These are phyloP conservation scores for Talaromyces sp. DNA, from an alignment of 2,329 filamentous ascomycete species.

Conservation along the genomic window DNA sequence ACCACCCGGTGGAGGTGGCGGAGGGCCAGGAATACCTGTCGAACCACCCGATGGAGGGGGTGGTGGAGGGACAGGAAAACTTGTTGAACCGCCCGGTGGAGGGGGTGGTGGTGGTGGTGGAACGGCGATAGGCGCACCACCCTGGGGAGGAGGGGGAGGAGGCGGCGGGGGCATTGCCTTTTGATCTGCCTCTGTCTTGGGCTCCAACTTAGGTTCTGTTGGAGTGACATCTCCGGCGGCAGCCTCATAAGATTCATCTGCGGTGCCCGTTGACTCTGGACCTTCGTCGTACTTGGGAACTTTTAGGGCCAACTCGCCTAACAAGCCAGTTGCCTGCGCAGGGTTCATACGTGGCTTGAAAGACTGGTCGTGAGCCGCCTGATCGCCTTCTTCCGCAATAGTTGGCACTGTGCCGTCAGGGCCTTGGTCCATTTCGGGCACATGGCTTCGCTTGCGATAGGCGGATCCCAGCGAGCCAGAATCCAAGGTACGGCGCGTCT, in stretches of 20 bases:
- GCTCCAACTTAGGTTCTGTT: constrained; percentile 12
- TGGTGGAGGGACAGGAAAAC: constrained; percentile 43
- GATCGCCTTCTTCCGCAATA: constrained; percentile 58
- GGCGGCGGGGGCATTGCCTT: constrained; percentile 19
- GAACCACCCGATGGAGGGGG: constrained; percentile 52
- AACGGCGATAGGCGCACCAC: constrained; percentile 40
- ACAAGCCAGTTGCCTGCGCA: constrained; percentile 66
- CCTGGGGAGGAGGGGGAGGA: constrained; percentile 34
- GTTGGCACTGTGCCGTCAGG: constrained; percentile 37
- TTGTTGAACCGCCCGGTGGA: constrained; percentile 50
- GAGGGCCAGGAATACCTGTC: constrained; percentile 38
- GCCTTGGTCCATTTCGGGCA: constrained; percentile 41
- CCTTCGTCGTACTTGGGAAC: constrained; percentile 70
- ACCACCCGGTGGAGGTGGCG: constrained; percentile 33
- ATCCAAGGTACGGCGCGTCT: constrained; percentile 65
- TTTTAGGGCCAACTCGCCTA: constrained; percentile 74
- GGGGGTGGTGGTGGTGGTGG: constrained; percentile 44
- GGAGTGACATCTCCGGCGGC: constrained; percentile 48
- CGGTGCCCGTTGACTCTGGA: constrained; percentile 13
- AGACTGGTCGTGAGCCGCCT: constrained; percentile 74
- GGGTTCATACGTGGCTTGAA: constrained; percentile 65
- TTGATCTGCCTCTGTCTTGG: constrained; percentile 13
- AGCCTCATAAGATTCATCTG: constrained; percentile 48
- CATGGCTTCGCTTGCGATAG: constrained; percentile 57
- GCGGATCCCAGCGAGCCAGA: constrained; percentile 75